These are phyloP conservation scores for Poronia punctata DNA, from an alignment of 495 filamentous ascomycete species.

Conservation along the genomic window DNA sequence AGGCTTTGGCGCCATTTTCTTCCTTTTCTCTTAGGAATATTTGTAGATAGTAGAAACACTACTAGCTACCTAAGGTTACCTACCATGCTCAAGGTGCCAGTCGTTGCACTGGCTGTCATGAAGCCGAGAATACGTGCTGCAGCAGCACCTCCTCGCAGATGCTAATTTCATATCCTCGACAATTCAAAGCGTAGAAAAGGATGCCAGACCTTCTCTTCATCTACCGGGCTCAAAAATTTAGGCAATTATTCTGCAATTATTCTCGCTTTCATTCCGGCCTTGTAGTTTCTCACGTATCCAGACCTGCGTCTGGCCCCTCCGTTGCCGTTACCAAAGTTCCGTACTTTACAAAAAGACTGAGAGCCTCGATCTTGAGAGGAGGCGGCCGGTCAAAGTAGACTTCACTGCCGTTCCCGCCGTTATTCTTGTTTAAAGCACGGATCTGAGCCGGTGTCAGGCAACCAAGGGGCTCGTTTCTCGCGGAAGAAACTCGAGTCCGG, in stretches of 20 bases:
- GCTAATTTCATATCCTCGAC: conserved; percentile 1
- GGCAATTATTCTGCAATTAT: conserved; percentile 2
- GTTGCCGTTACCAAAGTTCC: conserved; percentile 2
- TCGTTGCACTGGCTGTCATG: no score
- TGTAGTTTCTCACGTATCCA: conserved; percentile 6
- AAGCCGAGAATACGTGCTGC: neutral
- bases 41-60: no score
- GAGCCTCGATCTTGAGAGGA: conserved; percentile 2
- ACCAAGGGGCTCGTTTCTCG: conserved; percentile 5
- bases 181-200: conserved; percentile 1
- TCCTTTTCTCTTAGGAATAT: no score
- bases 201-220: conserved; percentile 1
- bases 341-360: conserved; percentile 5
- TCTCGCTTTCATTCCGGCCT: conserved; percentile 2
- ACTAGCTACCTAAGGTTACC: no score
- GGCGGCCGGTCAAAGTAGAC: conserved; percentile 3
- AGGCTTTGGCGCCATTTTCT: no score
- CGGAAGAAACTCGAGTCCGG: conserved; percentile 1
- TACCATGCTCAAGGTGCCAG: no score
- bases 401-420: conserved; percentile 1
- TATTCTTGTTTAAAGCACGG: conserved; percentile 3
- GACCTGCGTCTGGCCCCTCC: conserved; percentile 2
- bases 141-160: neutral
- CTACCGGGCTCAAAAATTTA: neutral
- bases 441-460: conserved; percentile 6